phyloP scores from a whole-genome alignment of 1,284 basidiomycete genomes.

The Ustilago esculenta region DNA sequence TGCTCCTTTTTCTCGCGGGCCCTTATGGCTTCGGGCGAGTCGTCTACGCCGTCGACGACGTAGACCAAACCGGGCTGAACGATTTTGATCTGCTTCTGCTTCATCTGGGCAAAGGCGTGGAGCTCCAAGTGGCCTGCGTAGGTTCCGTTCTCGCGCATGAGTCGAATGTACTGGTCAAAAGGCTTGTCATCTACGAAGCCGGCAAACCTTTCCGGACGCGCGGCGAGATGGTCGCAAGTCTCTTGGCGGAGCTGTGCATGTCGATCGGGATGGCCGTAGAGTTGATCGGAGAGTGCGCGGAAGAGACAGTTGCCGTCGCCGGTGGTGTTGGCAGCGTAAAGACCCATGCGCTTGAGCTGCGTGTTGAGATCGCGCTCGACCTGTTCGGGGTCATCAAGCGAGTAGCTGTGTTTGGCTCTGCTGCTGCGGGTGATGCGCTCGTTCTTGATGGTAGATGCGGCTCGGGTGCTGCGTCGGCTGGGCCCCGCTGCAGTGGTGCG shows the following conservation, averaged over 20 bases:
- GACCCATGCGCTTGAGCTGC: slow-evolving; percentile 60
- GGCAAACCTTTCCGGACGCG: slow-evolving; percentile 78
- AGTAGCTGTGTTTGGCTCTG: slow-evolving; percentile 39
- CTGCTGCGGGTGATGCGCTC: slow-evolving; percentile 51
- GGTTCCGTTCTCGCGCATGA: slow-evolving; percentile 72
- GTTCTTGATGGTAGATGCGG: slow-evolving; percentile 39
- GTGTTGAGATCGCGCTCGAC: slow-evolving; percentile 57
- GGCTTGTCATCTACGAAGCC: slow-evolving; percentile 85
- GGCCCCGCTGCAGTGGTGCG: slow-evolving; percentile 36
- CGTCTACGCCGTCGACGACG: slow-evolving; percentile 65
- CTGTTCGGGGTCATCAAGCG: slow-evolving; percentile 60
- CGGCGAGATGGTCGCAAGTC: slow-evolving; percentile 79
- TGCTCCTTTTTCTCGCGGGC: slow-evolving; percentile 41
- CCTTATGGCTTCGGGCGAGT: slow-evolving; percentile 57
- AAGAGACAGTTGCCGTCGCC: slow-evolving; percentile 67
- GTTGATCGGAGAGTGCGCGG: slow-evolving; percentile 71
- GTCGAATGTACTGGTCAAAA: slow-evolving; percentile 60
- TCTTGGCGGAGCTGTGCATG: slow-evolving; percentile 78
- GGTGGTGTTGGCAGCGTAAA: slow-evolving; percentile 64
- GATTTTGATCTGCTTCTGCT: slow-evolving; percentile 82
- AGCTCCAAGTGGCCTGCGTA: slow-evolving; percentile 92
- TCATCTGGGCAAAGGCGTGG: slow-evolving; percentile 85
- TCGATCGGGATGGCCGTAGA: slow-evolving; percentile 78
- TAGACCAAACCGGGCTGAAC: slow-evolving; percentile 78
- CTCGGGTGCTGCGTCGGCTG: slow-evolving; percentile 32